These are phyloP conservation scores for Pterulicium gracile DNA, from an alignment of 1,284 basidiomycete species.

Conservation along the genomic window DNA sequence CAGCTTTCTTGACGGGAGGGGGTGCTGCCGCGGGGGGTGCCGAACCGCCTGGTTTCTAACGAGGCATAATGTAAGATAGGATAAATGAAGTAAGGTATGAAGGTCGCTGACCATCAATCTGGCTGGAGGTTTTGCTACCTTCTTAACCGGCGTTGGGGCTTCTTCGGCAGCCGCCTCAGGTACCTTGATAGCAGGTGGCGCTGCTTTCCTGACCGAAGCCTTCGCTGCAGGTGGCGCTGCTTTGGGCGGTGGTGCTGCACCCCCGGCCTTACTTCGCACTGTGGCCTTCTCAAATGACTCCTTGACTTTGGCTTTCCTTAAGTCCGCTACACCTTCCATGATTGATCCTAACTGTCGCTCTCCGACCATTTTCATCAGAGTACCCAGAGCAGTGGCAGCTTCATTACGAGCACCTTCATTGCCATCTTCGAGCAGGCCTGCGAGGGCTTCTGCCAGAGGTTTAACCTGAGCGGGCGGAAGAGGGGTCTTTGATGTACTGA, in stretches of 20 bases:
- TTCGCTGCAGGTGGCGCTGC: conserved; percentile 27
- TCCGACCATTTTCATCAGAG: conserved; percentile 95
- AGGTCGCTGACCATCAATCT: conserved; percentile 30
- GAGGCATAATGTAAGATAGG: too few relatives aligned
- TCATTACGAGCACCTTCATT: conserved; percentile 88
- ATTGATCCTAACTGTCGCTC: conserved; percentile 86
- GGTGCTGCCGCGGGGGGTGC: conserved; percentile 17
- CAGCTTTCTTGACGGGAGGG: conserved; percentile 35
- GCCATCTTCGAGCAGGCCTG: conserved; percentile 76
- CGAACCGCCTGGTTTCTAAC: conserved; percentile 15
- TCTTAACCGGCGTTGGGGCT: conserved; percentile 28
- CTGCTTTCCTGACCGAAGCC: conserved; percentile 4
- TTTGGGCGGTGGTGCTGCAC: conserved; percentile 33
- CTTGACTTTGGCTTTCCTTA: conserved; percentile 89
- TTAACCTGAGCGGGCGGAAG: conserved; percentile 75
- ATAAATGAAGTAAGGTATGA: too few relatives aligned
- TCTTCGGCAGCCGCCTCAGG: conserved; percentile 17
- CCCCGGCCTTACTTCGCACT: conserved; percentile 74
- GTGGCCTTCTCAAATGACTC: conserved; percentile 86
- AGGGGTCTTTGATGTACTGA: conserved; percentile 60
- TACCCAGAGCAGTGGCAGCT: conserved; percentile 82
- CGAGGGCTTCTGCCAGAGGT: conserved; percentile 72
- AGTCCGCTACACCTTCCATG: conserved; percentile 81
- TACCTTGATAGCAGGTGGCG: conserved; percentile 23
- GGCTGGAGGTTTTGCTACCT: conserved; percentile 38